These are phyloP conservation scores for Dryas octopetala DNA, from an alignment of 306 rosid species.

Conservation along the genomic window DNA sequence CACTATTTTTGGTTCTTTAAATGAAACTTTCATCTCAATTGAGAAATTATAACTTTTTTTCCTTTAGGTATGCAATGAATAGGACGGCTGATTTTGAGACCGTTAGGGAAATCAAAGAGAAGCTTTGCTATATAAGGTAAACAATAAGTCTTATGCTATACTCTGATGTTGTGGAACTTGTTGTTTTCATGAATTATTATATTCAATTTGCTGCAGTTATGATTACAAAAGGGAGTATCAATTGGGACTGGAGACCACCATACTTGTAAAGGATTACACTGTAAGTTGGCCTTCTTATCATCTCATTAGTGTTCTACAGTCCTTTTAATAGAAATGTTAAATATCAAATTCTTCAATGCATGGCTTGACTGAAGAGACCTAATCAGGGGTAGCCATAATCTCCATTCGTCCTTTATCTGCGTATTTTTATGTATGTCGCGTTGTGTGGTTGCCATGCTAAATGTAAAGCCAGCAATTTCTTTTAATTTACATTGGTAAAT, in stretches of 20 bases:
- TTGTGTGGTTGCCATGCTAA: neutral
- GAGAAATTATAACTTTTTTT: conserved; percentile 29
- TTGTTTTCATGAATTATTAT: conserved; percentile 21
- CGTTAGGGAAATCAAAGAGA: conserved; percentile 98
- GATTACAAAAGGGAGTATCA: conserved; percentile 99
- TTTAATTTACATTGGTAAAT: neutral
- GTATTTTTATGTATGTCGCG: neutral
- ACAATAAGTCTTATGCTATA: conserved; percentile 20
- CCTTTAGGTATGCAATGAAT: conserved; percentile 86
- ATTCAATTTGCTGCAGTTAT: conserved; percentile 58
- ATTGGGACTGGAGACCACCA: conserved; percentile 96
- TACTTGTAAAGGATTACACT: conserved; percentile 91
- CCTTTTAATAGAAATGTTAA: conserved; percentile 13
- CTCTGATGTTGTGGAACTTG: conserved; percentile 16
- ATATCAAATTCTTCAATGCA: conserved; percentile 25
- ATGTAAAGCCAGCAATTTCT: neutral
- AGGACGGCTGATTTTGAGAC: conserved; percentile 94
- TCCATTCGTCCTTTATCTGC: conserved; percentile 15
- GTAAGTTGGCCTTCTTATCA: conserved; percentile 46
- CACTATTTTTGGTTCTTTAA: conserved; percentile 12
- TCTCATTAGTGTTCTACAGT: conserved; percentile 17
- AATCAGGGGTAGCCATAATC: neutral
- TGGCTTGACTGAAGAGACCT: conserved; percentile 21
- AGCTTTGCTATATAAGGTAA: conserved; percentile 92
- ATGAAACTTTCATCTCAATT: conserved; percentile 24